A percentile compares a stretch with the other conserved stretches of the same genome.
These are phyloP conservation scores for Aspergillus uvarum DNA, from an alignment of 2,329 filamentous ascomycete genomes.

Conservation along the genomic window DNA sequence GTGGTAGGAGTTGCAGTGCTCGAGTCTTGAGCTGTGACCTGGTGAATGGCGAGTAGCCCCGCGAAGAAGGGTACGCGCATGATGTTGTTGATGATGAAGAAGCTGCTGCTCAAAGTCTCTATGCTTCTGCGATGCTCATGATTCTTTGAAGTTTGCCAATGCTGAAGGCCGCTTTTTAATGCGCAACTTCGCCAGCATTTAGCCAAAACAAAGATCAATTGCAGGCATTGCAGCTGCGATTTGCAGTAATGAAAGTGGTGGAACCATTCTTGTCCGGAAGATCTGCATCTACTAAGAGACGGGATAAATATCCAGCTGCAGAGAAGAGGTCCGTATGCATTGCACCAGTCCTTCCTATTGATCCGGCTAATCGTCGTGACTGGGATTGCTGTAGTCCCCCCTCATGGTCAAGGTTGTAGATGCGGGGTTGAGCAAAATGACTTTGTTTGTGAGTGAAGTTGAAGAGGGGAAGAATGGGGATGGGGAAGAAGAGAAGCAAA, in stretches of 20 bases:
- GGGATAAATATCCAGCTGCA: neutral
- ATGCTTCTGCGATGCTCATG: neutral
- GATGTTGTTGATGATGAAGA: neutral
- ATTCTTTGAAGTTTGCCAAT: neutral
- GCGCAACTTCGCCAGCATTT: neutral
- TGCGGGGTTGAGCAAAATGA: neutral
- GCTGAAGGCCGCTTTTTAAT: neutral
- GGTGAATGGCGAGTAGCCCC: neutral
- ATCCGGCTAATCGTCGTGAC: neutral
- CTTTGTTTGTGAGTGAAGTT: neutral
- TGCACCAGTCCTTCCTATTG: neutral
- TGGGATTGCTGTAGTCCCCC: too few relatives aligned
- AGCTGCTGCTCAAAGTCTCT: neutral
- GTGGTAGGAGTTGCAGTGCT: neutral
- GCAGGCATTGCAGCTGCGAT: too few relatives aligned
- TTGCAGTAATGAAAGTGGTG: neutral
- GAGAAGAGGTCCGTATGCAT: too few relatives aligned
- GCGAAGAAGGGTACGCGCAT: neutral
- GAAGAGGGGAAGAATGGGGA: neutral
- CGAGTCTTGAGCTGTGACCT: neutral
- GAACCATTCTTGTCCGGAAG: neutral
- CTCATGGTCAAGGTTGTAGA: neutral
- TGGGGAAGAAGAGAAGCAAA: neutral
- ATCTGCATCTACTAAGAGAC: neutral
- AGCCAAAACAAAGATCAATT: neutral